phyloP scores from a whole-genome alignment of 2,329 filamentous ascomycete genomes.

The Aureobasidium melanogenum region DNA sequence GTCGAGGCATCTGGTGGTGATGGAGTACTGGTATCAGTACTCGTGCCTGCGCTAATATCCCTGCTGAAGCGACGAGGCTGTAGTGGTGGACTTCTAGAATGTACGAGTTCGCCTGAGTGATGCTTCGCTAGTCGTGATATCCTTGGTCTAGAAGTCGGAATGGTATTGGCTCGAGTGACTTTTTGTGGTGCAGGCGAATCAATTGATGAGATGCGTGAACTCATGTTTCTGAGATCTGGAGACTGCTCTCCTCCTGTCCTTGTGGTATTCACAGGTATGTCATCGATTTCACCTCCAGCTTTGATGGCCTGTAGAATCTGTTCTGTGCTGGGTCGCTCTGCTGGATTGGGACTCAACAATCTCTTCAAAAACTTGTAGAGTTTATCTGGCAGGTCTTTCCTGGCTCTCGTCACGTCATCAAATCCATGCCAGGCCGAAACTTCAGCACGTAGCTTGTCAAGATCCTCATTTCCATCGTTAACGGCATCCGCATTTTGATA shows the following conservation, averaged over 20 bases:
- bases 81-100: background rate
- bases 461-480: slow-evolving; percentile 74
- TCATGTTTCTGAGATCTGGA: slow-evolving; percentile 20
- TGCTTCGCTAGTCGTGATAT: slow-evolving; percentile 10
- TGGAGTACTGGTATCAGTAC: background rate
- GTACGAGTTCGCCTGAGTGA: background rate
- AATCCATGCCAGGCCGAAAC: slow-evolving; percentile 78
- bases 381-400: slow-evolving; percentile 75
- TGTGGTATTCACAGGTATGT: background rate
- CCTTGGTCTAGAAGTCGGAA: slow-evolving; percentile 15
- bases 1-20: slow-evolving; percentile 14
- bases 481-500: slow-evolving; percentile 21
- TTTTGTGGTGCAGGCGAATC: slow-evolving; percentile 26
- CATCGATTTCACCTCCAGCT: slow-evolving; percentile 47
- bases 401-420: slow-evolving; percentile 56
- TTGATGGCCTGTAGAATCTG: slow-evolving; percentile 77
- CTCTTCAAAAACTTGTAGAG: slow-evolving; percentile 78
- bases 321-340: slow-evolving; percentile 69
- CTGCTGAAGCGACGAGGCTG: background rate
- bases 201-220: slow-evolving; percentile 35
- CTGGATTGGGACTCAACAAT: slow-evolving; percentile 68
- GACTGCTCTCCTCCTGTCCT: slow-evolving; percentile 27
- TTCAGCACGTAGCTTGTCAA: slow-evolving; percentile 72
- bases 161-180: slow-evolving; percentile 18
- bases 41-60: background rate